Percentiles rank a stretch among this genome's conserved stretches.
These are phyloP conservation scores for Talaromyces sp. DNA, from an alignment of 2,329 filamentous ascomycete species.

Conservation along the genomic window DNA sequence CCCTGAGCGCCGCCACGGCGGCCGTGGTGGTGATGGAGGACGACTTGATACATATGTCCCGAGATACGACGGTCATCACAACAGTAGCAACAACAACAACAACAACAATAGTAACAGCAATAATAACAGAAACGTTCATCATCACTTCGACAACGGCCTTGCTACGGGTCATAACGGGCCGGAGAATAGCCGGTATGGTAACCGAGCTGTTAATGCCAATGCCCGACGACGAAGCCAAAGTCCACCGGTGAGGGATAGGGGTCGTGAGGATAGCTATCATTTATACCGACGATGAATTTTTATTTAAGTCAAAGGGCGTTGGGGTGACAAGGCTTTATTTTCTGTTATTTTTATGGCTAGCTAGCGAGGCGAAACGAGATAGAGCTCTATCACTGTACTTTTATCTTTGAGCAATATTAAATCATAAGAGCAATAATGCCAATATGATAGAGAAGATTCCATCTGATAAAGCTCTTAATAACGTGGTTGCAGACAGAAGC, in stretches of 20 bases:
- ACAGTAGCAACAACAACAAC: too few species aligned
- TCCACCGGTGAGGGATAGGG: conserved; percentile 28
- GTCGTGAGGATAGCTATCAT: conserved; percentile 24
- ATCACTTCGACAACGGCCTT: conserved; percentile 5
- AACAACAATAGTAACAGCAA: too few species aligned
- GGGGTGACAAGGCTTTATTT: background rate
- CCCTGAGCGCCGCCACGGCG: conserved; percentile 26
- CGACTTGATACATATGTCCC: conserved; percentile 38
- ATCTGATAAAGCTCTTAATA: background rate
- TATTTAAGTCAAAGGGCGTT: too few species aligned
- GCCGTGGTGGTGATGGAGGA: conserved; percentile 26
- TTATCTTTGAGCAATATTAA: background rate
- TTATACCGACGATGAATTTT: conserved; percentile 25
- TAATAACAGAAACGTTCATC: conserved; percentile 4
- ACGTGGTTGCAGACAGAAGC: background rate
- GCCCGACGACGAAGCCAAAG: conserved; percentile 35
- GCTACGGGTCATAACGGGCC: conserved; percentile 3
- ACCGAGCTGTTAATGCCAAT: conserved; percentile 30
- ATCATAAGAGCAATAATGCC: background rate
- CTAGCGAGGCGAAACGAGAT: background rate
- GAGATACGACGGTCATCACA: conserved; percentile 27
- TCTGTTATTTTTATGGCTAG: background rate
- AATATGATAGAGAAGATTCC: background rate
- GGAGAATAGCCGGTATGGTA: conserved; percentile 19
- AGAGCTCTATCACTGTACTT: background rate